Conservation (phyloP, 768 basidiomycete species). For the Mycena venus region DNA sequence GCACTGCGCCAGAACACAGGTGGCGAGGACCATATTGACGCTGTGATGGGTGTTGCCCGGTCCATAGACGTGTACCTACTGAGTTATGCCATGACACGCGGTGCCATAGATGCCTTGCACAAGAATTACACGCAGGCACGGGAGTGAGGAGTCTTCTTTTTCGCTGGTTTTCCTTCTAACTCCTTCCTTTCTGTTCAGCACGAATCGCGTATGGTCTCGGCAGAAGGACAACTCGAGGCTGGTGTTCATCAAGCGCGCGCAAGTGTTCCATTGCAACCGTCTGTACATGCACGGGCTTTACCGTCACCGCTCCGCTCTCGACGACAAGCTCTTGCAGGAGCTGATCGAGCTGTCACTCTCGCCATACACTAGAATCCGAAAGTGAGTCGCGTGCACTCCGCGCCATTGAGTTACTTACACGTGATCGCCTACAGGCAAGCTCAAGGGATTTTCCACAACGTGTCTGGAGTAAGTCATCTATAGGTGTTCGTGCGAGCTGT, state of each 20-base stretch:
- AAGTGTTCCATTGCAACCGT: slow-evolving; percentile 81
- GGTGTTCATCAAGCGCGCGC: slow-evolving; percentile 82
- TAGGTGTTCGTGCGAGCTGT: neutral
- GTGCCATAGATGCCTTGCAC: slow-evolving; percentile 72
- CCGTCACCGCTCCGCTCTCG: slow-evolving; percentile 79
- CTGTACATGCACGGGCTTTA: slow-evolving; percentile 84
- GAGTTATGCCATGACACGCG: slow-evolving; percentile 74
- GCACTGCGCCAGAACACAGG: slow-evolving; percentile 71
- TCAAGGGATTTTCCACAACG: slow-evolving; percentile 74
- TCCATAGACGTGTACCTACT: slow-evolving; percentile 84
- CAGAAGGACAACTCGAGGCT: slow-evolving; percentile 85
- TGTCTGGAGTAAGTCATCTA: slow-evolving; percentile 68
- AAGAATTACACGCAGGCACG: slow-evolving; percentile 75
- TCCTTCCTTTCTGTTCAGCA: slow-evolving; percentile 51
- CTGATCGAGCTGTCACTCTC: slow-evolving; percentile 83
- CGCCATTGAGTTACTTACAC: slow-evolving; percentile 1
- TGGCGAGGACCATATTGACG: slow-evolving; percentile 90
- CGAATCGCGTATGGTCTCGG: slow-evolving; percentile 75
- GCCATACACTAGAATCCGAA: slow-evolving; percentile 81
- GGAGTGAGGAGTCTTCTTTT: slow-evolving; percentile 59
- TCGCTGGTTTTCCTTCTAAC: neutral
- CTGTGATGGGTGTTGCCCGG: slow-evolving; percentile 78
- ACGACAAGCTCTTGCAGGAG: slow-evolving; percentile 77
- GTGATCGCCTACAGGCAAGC: slow-evolving; percentile 65
- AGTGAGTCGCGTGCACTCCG: slow-evolving; percentile 56